A percentile compares a stretch with the other conserved stretches of the same genome.
These are phyloP conservation scores for Quercus robur DNA, from an alignment of 306 rosid genomes.

Conservation along the genomic window DNA sequence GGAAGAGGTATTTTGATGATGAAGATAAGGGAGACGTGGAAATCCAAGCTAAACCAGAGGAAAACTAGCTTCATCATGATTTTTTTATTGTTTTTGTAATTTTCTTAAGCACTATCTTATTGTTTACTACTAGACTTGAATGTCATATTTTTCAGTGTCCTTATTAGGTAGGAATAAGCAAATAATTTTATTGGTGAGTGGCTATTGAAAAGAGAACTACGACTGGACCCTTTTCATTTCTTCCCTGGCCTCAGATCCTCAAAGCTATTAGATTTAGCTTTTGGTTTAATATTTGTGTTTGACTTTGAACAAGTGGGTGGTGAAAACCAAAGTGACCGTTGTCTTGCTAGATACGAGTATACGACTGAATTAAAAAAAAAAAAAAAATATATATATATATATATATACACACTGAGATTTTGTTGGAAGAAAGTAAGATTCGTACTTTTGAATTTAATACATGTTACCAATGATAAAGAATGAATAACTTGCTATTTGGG, in stretches of 20 bases:
- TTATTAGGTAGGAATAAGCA: neutral
- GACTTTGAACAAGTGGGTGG: too few species aligned
- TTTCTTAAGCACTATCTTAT: neutral
- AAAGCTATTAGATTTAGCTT: neutral
- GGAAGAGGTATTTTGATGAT: constrained; percentile 25
- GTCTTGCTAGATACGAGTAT: too few species aligned
- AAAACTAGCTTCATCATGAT: neutral
- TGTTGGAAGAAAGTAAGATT: too few species aligned
- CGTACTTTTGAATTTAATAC: too few species aligned
- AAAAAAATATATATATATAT: too few species aligned
- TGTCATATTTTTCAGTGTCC: neutral
- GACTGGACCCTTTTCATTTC: neutral
- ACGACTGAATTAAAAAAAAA: too few species aligned
- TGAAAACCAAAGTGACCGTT: too few species aligned
- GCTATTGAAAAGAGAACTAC: neutral
- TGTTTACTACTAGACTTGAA: neutral
- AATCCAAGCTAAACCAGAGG: neutral
- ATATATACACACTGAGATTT: too few species aligned
- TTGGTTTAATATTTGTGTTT: neutral
- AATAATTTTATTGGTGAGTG: neutral
- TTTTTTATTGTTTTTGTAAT: neutral
- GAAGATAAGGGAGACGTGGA: neutral
- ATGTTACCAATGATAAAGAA: too few species aligned
- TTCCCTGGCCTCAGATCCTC: neutral
- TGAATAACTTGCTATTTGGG: too few species aligned